A percentile compares a stretch with the other conserved stretches of the same genome.
Evolutionary conservation across 2,329 filamentous ascomycete genomes (phyloP).

Genomic region (Colletotrichum lini): DNA sequence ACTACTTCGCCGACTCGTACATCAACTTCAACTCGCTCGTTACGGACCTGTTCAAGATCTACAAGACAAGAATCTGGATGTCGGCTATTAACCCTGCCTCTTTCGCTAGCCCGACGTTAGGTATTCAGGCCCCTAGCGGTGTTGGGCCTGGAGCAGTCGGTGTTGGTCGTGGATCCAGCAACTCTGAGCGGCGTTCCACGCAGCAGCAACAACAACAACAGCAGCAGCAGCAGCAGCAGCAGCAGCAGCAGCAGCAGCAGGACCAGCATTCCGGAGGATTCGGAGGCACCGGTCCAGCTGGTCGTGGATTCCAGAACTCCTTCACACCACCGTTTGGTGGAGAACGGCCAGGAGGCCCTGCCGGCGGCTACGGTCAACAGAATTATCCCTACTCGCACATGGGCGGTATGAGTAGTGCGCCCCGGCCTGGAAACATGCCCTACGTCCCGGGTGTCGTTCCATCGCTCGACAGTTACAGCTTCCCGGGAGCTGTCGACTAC

Average conservation of each 20-base stretch:
- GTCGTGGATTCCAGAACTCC: slow-evolving; percentile 59
- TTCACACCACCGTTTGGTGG: slow-evolving; percentile 59
- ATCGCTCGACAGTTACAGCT: slow-evolving; percentile 61
- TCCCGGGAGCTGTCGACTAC: slow-evolving; percentile 61
- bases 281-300: slow-evolving; percentile 53
- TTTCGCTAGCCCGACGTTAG: slow-evolving; percentile 84
- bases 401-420: slow-evolving; percentile 46
- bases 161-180: slow-evolving; percentile 60
- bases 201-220: slow-evolving; percentile 55
- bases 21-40: slow-evolving; percentile 99
- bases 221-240: slow-evolving; percentile 44
- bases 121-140: slow-evolving; percentile 78
- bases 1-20: slow-evolving; percentile 97
- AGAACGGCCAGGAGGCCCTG: slow-evolving; percentile 58
- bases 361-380: slow-evolving; percentile 54
- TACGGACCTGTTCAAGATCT: slow-evolving; percentile 98
- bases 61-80: slow-evolving; percentile 99
- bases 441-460: slow-evolving; percentile 59
- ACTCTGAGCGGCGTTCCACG: slow-evolving; percentile 62
- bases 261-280: slow-evolving; percentile 54
- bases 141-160: slow-evolving; percentile 77
- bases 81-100: slow-evolving; percentile 98
- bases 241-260: slow-evolving; percentile 47
- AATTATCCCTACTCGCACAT: slow-evolving; percentile 53
- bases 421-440: slow-evolving; percentile 53